Base-by-base conservation (phyloP, 2,329 filamentous ascomycete genomes). In the Colletotrichum musicola region DNA sequence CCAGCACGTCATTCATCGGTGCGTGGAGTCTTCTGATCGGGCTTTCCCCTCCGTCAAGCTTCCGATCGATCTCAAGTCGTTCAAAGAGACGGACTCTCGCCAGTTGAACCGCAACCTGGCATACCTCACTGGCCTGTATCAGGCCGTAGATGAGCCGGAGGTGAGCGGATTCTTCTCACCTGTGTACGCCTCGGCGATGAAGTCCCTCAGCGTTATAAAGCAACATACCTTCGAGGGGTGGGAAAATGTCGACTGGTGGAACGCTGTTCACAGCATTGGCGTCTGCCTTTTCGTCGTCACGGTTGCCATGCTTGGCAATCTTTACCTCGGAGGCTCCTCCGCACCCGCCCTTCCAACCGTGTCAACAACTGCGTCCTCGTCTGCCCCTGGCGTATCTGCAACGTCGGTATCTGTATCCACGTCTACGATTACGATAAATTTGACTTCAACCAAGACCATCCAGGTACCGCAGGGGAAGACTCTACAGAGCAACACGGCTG, bases 51-150 rank as follows among this genome's bases (percentile, higher is more conserved):
- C 82, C 60, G 78, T 80, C 62, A 78, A 83, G 46, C 74, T 85
- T 16, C 84, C 85, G 6, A 83, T 86, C 61, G 84, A 86, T 70
- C 74, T 85, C 18, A 74, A 75, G 2, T 84, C 83, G 12, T 87
- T 86, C 71, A 76, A 83, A 64, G 84, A 84, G 67, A 82, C 86
- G 67, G 84, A 86, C 72, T 81, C 83, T 30, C 79, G 84, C 56
- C 85, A 87, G 75, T 83, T 87, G 80, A 87, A 86, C 73, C 80
- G 84, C 67, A 85, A 86, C 70, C 74, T 87, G 22, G 83, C 84
- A n/a, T 83, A 82, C 64, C 74, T 87, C 46, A 85, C 84, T 7
- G 80, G 80, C 4, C 73, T 83, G 35, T 71, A 73, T 13, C 75
- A 78, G 20, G 44, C 71, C 5, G 58, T 35, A 20, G 71, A 59